These are phyloP conservation scores for Pseudodiploospora longispora DNA, from an alignment of 2,329 filamentous ascomycete species.

Conservation along the genomic window DNA sequence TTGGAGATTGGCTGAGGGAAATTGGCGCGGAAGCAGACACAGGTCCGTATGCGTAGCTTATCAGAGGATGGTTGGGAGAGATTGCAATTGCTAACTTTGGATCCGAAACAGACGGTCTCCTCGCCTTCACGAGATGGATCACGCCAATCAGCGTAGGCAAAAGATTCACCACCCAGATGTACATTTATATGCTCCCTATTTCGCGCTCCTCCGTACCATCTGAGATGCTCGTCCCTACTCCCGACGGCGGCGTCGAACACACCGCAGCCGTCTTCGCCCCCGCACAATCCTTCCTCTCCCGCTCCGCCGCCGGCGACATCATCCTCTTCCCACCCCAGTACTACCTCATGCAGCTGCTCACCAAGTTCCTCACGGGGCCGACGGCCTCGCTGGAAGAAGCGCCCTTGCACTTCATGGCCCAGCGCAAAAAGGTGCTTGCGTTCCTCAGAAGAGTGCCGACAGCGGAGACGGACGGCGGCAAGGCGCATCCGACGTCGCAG, in stretches of 20 bases:
- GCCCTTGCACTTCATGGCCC: slow-evolving; percentile 31
- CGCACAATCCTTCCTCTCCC: slow-evolving; percentile 59
- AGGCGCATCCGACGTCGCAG: slow-evolving; percentile 30
- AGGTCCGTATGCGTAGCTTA: slow-evolving; percentile 34
- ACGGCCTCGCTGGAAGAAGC: slow-evolving; percentile 18
- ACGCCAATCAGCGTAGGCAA: slow-evolving; percentile 66
- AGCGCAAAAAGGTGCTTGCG: slow-evolving; percentile 43
- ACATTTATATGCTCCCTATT: slow-evolving; percentile 75
- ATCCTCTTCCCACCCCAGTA: slow-evolving; percentile 88
- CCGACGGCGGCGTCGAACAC: slow-evolving; percentile 59
- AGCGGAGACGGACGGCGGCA: slow-evolving; percentile 30
- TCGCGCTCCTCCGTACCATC: slow-evolving; percentile 29
- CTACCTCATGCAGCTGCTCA: slow-evolving; percentile 57
- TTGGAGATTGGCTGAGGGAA: slow-evolving; percentile 54
- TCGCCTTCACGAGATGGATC: slow-evolving; percentile 88
- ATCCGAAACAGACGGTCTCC: slow-evolving; percentile 44
- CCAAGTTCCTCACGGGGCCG: slow-evolving; percentile 39
- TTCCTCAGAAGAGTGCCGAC: slow-evolving; percentile 43
- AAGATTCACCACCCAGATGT: slow-evolving; percentile 94
- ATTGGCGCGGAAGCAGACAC: slow-evolving; percentile 57
- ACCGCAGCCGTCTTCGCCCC: slow-evolving; percentile 73
- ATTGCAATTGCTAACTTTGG: neutral
- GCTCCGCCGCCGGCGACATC: slow-evolving; percentile 56
- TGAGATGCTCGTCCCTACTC: slow-evolving; percentile 56
- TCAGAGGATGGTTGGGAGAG: no score